These are phyloP conservation scores for Conoideocrella luteorostrata DNA, from an alignment of 2,329 filamentous ascomycete species.

Conservation along the genomic window DNA sequence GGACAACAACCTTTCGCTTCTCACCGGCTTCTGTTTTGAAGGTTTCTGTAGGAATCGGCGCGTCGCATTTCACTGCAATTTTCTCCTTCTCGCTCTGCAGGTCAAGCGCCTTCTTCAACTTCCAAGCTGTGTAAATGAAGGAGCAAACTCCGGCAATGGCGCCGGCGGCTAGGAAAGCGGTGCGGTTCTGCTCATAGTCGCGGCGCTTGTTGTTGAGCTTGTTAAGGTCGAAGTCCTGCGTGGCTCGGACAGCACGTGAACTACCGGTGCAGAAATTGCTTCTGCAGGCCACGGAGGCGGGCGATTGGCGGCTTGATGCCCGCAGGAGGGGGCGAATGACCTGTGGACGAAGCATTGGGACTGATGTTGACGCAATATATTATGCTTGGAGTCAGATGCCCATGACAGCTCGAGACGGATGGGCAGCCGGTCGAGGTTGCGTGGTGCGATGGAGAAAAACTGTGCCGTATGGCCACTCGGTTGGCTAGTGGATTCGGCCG, in stretches of 20 bases:
- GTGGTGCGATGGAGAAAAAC: no score
- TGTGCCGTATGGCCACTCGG: no score
- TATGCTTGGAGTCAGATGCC: no score
- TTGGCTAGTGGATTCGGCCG: no score
- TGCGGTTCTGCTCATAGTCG: constrained; percentile 45
- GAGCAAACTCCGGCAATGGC: constrained; percentile 43
- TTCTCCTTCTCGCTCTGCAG: constrained; percentile 26
- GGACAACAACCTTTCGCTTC: constrained; percentile 53
- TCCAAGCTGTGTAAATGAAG: constrained; percentile 45
- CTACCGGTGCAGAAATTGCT: constrained; percentile 23
- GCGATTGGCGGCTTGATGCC: constrained; percentile 2
- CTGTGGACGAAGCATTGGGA: constrained; percentile 8
- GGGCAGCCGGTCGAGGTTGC: no score
- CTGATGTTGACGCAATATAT: no score
- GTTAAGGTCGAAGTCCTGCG: constrained; percentile 45
- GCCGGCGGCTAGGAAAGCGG: constrained; percentile 45
- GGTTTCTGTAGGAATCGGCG: constrained; percentile 33
- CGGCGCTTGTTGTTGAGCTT: constrained; percentile 39
- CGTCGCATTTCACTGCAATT: constrained; percentile 36
- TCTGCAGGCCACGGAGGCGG: constrained; percentile 17
- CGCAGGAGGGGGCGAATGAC: constrained; percentile 3
- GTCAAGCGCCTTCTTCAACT: constrained; percentile 38
- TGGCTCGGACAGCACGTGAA: constrained; percentile 23
- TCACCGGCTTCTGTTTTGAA: constrained; percentile 44
- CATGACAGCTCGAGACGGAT: no score